Conservation (phyloP, 2,329 filamentous ascomycete species). For the Pseudocercospora cruenta region DNA sequence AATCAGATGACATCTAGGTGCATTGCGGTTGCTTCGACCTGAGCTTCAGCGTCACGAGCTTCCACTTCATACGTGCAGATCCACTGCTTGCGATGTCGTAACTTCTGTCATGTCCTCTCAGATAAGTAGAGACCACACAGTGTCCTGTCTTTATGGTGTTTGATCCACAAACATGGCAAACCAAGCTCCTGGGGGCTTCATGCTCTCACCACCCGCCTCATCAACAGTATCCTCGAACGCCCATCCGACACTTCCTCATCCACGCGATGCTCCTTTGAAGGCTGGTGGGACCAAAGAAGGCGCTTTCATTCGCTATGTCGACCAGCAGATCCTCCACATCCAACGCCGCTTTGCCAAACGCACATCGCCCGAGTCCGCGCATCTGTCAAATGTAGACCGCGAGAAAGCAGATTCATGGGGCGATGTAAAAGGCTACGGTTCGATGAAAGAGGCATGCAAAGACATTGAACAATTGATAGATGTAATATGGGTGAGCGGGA, state of each 20-base stretch:
- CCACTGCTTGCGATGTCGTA: neutral
- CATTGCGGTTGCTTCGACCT: neutral
- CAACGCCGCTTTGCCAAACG: conserved; percentile 59
- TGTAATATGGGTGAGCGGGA: conserved; percentile 83
- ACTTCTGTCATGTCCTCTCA: neutral
- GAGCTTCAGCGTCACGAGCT: neutral
- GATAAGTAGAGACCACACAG: neutral
- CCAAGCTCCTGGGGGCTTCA: conserved; percentile 44
- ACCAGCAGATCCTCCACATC: conserved; percentile 55
- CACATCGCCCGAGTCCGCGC: conserved; percentile 30
- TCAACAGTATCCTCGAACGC: conserved; percentile 45
- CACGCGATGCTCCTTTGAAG: conserved; percentile 56
- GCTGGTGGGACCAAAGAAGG: conserved; percentile 63
- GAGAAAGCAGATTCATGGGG: conserved; percentile 42
- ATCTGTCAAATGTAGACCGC: conserved; percentile 29
- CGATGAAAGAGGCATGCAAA: conserved; percentile 69
- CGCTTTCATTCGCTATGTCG: conserved; percentile 60
- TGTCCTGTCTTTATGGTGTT: too few relatives aligned
- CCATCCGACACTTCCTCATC: conserved; percentile 51
- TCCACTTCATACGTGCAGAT: neutral
- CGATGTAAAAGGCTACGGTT: conserved; percentile 57
- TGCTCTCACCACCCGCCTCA: conserved; percentile 56
- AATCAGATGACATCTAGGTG: neutral
- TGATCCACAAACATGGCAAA: conserved; percentile 2
- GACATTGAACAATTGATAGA: conserved; percentile 78